Conservation (phyloP, 1,284 basidiomycete genomes). For the Cutaneotrichosporon daszewskae region DNA sequence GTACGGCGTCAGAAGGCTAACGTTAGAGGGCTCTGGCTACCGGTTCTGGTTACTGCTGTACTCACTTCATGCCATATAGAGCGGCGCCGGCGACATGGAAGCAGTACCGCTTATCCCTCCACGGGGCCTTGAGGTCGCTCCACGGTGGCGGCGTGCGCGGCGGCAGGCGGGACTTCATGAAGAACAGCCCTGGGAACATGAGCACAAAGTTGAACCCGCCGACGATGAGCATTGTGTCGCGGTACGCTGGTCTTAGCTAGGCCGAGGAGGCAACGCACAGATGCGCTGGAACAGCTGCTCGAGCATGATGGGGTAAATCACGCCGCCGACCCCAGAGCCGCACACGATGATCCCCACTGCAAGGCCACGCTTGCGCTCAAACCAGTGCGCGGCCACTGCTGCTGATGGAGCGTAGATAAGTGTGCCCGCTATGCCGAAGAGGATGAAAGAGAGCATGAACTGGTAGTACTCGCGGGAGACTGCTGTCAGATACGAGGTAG, state of each 20-base stretch:
- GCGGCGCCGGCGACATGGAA: conserved; percentile 10
- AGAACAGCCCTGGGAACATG: conserved; percentile 22
- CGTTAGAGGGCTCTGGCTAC: neutral
- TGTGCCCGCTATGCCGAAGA: conserved; percentile 34
- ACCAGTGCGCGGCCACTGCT: conserved; percentile 43
- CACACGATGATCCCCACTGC: conserved; percentile 41
- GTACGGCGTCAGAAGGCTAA: conserved; percentile 33
- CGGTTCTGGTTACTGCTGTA: neutral
- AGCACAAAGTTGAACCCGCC: conserved; percentile 18
- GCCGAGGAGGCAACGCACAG: conserved; percentile 17
- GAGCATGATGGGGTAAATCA: conserved; percentile 43
- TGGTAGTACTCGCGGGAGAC: conserved; percentile 45
- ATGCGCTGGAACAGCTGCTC: conserved; percentile 28
- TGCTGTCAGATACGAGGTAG: neutral
- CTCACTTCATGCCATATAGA: conserved; percentile 29
- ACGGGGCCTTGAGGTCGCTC: conserved; percentile 8
- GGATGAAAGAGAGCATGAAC: conserved; percentile 37
- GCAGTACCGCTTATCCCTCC: conserved; percentile 9
- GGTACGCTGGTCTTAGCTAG: conserved; percentile 11
- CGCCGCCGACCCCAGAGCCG: conserved; percentile 41
- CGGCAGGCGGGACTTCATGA: conserved; percentile 21
- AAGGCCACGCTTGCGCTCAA: conserved; percentile 32
- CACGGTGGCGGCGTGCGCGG: conserved; percentile 15
- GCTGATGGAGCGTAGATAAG: conserved; percentile 39
- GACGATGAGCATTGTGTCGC: conserved; percentile 23